Base-by-base conservation (phyloP, 2,329 filamentous ascomycete species). In the Cadophora sp. region DNA sequence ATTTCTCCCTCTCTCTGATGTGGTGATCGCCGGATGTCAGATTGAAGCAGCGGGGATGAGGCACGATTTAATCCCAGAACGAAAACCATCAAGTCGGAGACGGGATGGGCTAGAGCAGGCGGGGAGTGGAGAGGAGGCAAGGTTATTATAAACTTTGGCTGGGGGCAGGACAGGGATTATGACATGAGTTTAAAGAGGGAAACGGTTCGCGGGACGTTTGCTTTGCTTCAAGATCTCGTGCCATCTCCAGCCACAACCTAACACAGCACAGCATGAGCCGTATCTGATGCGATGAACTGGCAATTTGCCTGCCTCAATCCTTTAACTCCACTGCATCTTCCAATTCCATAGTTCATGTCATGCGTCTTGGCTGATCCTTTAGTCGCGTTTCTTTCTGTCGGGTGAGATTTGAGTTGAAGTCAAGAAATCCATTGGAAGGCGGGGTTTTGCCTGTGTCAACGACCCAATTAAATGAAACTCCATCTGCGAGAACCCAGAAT, bases 71-170 rank as follows among this genome's bases (percentile, higher is more conserved):
- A 31, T 31, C 27, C 26, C 26, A 31, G 27, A 55, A 55, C 51
- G 26, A 29, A 19, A 31, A n/a, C 51, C 51, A 31, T 27, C 16
- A 29, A 31, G 26, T 16, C 27, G 51, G 51, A 55, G 51, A 55
- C 14, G 51, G 51, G 27, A 29, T 26, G 50, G 50, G 16, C 51
- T 55, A 31, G 51, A 55, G 51, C 51, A 27, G 22, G 50, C 50
- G 50, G 50, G 50, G 50, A 53, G 51, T n/a, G 51, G 51, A 31
- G 51, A 55, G 51, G 19, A 22, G n/a, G 51, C 51, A 29, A 29
- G 51, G 51, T 31, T 55, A 55, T 55, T 55, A 31, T 55, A 55
- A 55, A 55, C 51, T 55, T 55, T 55, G 51, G 51, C 51, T 55
- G 51, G 51, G 46, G 51, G 26, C 26, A 31, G 26, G 51, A 31